Evolutionary conservation across 225 moss, liverwort and hornwort genomes (phyloP), one percentile per base, ranked within the genome.

Genomic region (Pseudisothecium myosuroides): DNA sequence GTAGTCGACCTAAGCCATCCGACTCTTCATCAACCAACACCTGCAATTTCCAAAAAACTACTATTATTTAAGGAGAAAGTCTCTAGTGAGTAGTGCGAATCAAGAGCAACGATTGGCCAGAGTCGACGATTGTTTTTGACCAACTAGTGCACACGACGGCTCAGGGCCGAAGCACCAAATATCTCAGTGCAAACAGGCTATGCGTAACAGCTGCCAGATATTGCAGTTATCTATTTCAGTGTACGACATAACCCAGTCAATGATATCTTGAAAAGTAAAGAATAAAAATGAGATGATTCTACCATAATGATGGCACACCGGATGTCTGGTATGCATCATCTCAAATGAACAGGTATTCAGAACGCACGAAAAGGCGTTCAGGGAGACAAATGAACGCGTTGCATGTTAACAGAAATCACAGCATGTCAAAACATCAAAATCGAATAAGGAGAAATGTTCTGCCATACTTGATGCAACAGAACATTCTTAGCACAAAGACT

Each of bases 11-110:
- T 86, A 95, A 87, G 88, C 96, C 96, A 92, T 99, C 99, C 32
- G 99, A 95, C 87, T 99, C 99, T 94, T 99, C 99, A 93, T 99
- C 99, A 80, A 97, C 96, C 84, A 98, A 93, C 69, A 99, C 99
- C 93, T 99, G 97, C 92, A 93, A 74, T 29, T 77, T 90, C 69
- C 83, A 80, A 88, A 86, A 83, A 64, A 64, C 3, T 36, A 69
- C 13, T 63, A 58, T 37, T 76, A 64, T 71, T 63, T 24, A 26
- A 52, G 34, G 29, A 83, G 45, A 66, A 80, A 45, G 41, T 54
- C 43, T 45, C 45, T 14, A 72, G 41, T 52, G 32, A 60, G 28
- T 73, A 43, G 34, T 32, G 73, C 36, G 64, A 88, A 62, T 86
- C 54, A 41, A 73, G 85, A 85, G 71, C 32, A 80, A 71, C 50